Conservation (phyloP, 305 asterid species). For the Solanum hybrid region DNA sequence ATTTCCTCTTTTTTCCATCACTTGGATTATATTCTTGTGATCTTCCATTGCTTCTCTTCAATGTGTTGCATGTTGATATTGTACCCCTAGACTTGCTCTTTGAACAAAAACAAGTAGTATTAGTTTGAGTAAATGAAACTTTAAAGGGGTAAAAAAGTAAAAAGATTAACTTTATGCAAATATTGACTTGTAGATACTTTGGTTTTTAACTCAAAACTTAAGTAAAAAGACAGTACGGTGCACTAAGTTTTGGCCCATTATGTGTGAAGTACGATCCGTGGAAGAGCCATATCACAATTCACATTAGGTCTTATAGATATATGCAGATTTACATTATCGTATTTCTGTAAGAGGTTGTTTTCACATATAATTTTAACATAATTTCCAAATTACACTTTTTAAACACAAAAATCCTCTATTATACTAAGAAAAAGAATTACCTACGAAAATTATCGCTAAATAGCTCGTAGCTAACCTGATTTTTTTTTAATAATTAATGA, state of each 20-base stretch:
- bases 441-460: background rate
- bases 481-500: background rate
- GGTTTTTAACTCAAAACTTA: background rate
- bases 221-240: background rate
- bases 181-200: background rate
- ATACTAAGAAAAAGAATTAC: background rate
- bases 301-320: background rate
- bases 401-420: background rate
- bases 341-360: background rate
- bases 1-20: conserved; percentile 16
- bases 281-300: background rate
- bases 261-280: background rate
- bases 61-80: conserved; percentile 4
- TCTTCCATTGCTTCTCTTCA: conserved; percentile 11
- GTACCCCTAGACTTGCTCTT: conserved; percentile 8
- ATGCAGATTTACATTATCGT: background rate
- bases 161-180: background rate
- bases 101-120: background rate
- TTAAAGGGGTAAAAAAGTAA: background rate
- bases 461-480: background rate
- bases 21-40: background rate
- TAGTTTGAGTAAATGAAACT: background rate
- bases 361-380: background rate
- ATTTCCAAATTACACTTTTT: background rate
- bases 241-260: background rate